Evolutionary conservation across 768 basidiomycete genomes (phyloP).

Genomic region (Trametes cinnabarina): DNA sequence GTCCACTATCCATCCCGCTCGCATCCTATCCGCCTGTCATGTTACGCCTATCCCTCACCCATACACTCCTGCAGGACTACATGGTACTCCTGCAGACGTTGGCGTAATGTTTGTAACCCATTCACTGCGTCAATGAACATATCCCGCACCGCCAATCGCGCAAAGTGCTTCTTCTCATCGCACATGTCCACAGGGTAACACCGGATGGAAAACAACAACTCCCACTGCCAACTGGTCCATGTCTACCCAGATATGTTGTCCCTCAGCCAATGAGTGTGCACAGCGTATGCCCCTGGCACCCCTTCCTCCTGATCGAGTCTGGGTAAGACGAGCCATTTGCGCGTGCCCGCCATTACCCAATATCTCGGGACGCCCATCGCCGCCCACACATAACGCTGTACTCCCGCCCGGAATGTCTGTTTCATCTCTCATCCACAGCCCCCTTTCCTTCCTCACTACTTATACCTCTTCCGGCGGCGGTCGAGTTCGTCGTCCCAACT

Average conservation of each 20-base stretch:
- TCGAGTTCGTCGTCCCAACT: slow-evolving; percentile 37
- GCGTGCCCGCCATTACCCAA: slow-evolving; percentile 1
- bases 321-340: neutral
- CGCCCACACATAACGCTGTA: slow-evolving; percentile 10
- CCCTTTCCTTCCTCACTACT: slow-evolving; percentile 27
- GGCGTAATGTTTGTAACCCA: neutral
- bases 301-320: neutral
- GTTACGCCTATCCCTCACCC: neutral
- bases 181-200: too few relatives aligned
- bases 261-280: slow-evolving; percentile 6
- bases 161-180: too few relatives aligned
- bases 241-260: slow-evolving; percentile 6
- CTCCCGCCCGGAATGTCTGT: slow-evolving; percentile 6
- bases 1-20: neutral
- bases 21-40: neutral
- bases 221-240: neutral
- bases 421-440: slow-evolving; percentile 21
- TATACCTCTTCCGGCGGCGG: slow-evolving; percentile 26
- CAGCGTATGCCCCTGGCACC: neutral
- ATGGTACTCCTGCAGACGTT: neutral
- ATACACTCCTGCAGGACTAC: neutral
- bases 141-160: too few relatives aligned
- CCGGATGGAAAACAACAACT: neutral
- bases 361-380: slow-evolving; percentile 9
- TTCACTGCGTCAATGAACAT: too few relatives aligned